Evolutionary conservation across 2,329 filamentous ascomycete genomes (phyloP), one percentile per base, ranked within the genome.

Genomic region (Aspergillus flavus): DNA sequence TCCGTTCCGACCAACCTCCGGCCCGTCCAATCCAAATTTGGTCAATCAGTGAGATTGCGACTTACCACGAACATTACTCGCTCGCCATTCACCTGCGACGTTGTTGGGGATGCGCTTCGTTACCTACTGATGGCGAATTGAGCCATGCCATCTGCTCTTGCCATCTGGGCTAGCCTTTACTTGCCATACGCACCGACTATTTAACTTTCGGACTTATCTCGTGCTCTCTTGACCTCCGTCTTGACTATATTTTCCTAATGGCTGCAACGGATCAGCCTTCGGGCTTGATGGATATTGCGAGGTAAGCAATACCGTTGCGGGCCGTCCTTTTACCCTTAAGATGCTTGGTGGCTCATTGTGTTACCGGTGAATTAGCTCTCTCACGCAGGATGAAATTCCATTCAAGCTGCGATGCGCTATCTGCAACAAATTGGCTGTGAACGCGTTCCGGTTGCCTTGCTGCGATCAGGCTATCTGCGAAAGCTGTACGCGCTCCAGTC

Each of bases 391-490:
- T 72, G 92, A 95, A 66, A 93, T 97, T 62, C 95, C 95, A n/a
- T 93, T 94, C 73, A 97, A 97, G 84, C 86, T 99, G 67, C 91
- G 94, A 79, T 99, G 95, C 83, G 93, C 93, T 58, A 92, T 93
- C 71, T 99, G 95, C 81, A 95, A 91, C 81, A 93, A 92, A 78
- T 85, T 98, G 63, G 94, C 93, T 34, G 83, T 96, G 68, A 96
- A 97, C 76, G 92, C 94, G 10, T 96, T 93, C 77, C 91, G 94
- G 67, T 84, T 97, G 32, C 92, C 94, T 1, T 99, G 95, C 80
- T 99, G 95, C 78, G 95, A 97, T 74, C 94, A 96, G 75, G 90
- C 91, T 46, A 96, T 98, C 63, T 98, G 95, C 83, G 91, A 94
- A 74, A 86, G 84, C 68, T 99, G 95, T 97, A 82, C 74, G 89